Evolutionary conservation across 345 rosid species (phyloP).

Genomic region (Zanthoxylum bungeanum): DNA sequence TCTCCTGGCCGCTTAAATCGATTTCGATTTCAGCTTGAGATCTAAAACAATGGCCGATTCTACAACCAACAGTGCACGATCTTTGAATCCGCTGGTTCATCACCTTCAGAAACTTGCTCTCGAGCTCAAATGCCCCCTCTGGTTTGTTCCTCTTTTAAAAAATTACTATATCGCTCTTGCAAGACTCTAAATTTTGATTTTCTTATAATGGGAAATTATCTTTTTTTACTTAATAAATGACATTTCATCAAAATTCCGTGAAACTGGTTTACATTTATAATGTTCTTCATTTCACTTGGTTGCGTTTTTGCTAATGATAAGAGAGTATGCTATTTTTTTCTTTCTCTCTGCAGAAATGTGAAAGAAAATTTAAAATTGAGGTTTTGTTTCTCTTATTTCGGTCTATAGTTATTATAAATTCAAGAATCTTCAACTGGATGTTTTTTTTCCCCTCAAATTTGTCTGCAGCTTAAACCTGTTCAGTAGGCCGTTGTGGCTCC

Average conservation of each 20-base stretch:
- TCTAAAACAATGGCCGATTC: slow-evolving; percentile 38
- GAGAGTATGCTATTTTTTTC: background rate
- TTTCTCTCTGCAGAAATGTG: background rate
- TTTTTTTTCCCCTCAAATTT: too few relatives aligned
- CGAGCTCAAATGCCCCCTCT: slow-evolving; percentile 86
- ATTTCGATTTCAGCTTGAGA: background rate
- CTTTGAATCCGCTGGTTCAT: slow-evolving; percentile 69
- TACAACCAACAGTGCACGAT: slow-evolving; percentile 11
- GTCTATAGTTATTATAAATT: background rate
- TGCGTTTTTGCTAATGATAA: background rate
- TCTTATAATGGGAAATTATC: too few relatives aligned
- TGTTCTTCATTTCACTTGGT: background rate
- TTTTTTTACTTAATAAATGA: background rate
- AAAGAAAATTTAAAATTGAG: background rate
- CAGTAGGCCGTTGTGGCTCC: slow-evolving; percentile 61
- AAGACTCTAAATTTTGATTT: too few relatives aligned
- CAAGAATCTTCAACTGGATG: background rate
- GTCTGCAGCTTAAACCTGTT: slow-evolving; percentile 57
- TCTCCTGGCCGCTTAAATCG: background rate
- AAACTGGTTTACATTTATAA: background rate
- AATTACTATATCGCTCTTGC: too few relatives aligned
- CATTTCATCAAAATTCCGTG: background rate
- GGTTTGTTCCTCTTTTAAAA: slow-evolving; percentile 36
- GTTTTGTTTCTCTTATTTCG: background rate
- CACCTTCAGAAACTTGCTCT: slow-evolving; percentile 77